Base-by-base conservation (phyloP, 768 basidiomycete genomes). In the Russula sp. region DNA sequence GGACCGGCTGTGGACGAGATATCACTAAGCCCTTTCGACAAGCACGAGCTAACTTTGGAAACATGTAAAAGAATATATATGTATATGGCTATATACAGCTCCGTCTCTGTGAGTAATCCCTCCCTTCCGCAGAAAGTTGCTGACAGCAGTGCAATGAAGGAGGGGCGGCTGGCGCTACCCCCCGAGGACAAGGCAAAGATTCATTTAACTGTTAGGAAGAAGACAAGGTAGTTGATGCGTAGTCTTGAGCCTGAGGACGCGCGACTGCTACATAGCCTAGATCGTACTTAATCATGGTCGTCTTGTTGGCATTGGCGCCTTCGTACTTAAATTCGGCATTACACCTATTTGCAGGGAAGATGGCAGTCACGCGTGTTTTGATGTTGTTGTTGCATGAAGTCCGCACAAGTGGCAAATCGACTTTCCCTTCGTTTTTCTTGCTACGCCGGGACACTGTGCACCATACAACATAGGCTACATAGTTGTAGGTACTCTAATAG, bases 11-110 rank as follows among this genome's bases (percentile, higher is more conserved):
- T 76, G 62, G 66, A 75, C 11, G 84, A 85, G 48, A 73, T 82
- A 32, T 84, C 86, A 53, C 85, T 86, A 47, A 87, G 85, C 69
- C 81, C 84, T 20, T 87, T 86, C 71, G 79, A 84, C 8, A 87
- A 88, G 69, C 85, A 86, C 8, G 80, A 80, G 55, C 77, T 82
- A 40, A 84, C 83, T 39, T 73, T 80, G 48, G 84, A 84, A 71
- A 85, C 82, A 55, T 88, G 89, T 72, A 60, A 71, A n/a, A 73
- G 27, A 77, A 55, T 74, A 83, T 70, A 82, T 89, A 34, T 86
- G 2, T 22, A 22, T 22, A 22, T 22, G 22, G 22, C 22, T 22
- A 22, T 27, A 27, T 27, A 84, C 70, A 87, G 87, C 32, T 70
- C 76, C n/a, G 72, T 83, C 50, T 63, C 61, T 48, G 83, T 87